Evolutionary conservation across 169 alveolate species (phyloP), one percentile per base, ranked within the genome.

Genomic region (Hepatocystis sp.): DNA sequence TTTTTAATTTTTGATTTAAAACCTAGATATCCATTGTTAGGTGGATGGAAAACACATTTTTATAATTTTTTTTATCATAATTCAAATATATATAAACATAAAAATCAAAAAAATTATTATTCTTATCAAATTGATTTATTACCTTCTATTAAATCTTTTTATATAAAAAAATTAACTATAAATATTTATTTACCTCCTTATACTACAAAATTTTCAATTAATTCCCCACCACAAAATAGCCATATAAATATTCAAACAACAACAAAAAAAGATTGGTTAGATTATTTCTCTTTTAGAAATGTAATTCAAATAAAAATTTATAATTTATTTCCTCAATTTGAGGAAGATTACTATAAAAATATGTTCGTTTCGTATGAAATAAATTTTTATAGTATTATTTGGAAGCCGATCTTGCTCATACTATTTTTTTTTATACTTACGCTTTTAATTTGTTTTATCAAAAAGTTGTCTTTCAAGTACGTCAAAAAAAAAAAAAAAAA

Each of bases 21-120:
- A 23, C 93, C 93, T 23, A 90, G 93, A 47, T 91, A 63, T 23
- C 94, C 94, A 44, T 60, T 91, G 46, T 49, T 91, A 15, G 92
- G 94, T 1, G 89, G 90, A 1, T 91, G 94, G 94, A 85, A 67
- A 61, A 28, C 85, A 19, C 71, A 71, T 23, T 71, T 71, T 30
- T 71, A n/a, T 39, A 71, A 71, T 25, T 13, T 71, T 3, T 71
- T 56, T 39, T 71, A 53, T 27, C 86, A 71, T 71, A 15, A 40
- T 13, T 71, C 86, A 1, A 71, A 71, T 58, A 27, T 71, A 51
- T 71, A 25, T 32, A 46, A 28, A 71, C 17, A 56, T 40, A 71
- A 71, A 51, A 71, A 71, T 34, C 53, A 71, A 49, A 34, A 58
- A 30, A 71, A 71, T 56, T 55, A 40, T 40, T 71, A 71, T 71